Base-by-base conservation (phyloP, 2,329 filamentous ascomycete species). In the Aspergillus pseudoglaucus region DNA sequence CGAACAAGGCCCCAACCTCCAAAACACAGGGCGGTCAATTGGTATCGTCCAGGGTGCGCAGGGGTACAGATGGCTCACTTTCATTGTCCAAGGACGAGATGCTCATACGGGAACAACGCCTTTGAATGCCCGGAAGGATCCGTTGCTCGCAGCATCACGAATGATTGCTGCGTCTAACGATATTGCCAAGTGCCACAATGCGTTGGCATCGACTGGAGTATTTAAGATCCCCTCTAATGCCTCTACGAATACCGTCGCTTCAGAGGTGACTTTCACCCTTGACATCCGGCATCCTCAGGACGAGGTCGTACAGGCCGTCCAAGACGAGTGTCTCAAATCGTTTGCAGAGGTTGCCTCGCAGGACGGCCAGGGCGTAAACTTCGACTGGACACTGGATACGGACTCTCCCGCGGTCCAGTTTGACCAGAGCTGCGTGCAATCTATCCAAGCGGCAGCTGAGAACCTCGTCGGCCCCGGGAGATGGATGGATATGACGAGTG, bases 1-100 rank as follows among this genome's bases (percentile, higher is more conserved):
- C 42, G 87, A 90, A 61, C 87, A 91, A 62, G 85, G 85, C 0
- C 84, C 85, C 0, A 79, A 87, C 12, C 74, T 90, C 0, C 83
- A 88, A 57, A 75, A 75, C 20, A 72, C 75, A 12, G 66, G 73
- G 12, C 74, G 79, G 48, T 81, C 81, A 46, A 77, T 89, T 47
- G 81, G 83, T 6, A 74, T 85, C 2, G 85, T 88, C 1, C 75
- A 76, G 22, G 84, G 84, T 2, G 83, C 83, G 0, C 84, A 88
- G 60, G 82, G 81, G 4, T 87, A 86, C 61, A 77, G 79, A 50
- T 88, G 85, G 85, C 78, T 81, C 59, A 84, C 77, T 0, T 63
- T 88, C 27, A 78, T 75, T 1, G 75, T 88, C 1, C 66, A 70
- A n/a, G 84, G 84, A 0, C 72, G 78, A 48, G 84, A 87, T 52